Percentiles rank a stretch among this genome's conserved stretches.
These are phyloP conservation scores for barrel medic (Medicago truncatula) DNA, from an alignment of 306 rosid genomes.

Conservation along the genomic window DNA sequence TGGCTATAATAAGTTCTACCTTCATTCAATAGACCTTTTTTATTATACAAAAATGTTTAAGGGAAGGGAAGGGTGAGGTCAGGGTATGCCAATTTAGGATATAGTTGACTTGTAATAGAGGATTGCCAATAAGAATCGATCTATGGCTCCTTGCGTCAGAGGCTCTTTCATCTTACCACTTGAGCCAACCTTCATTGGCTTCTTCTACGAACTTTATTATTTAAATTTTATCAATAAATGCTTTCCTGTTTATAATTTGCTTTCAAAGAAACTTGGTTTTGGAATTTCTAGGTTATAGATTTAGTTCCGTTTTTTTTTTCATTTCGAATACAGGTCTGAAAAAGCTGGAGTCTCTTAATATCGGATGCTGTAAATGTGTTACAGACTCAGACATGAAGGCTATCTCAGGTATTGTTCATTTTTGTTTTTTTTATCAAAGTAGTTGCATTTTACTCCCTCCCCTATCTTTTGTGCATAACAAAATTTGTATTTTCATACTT, in stretches of 20 bases:
- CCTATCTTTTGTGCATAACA: not conserved
- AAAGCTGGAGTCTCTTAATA: constrained; percentile 65
- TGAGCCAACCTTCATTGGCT: constrained; percentile 10
- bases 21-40: constrained; percentile 1
- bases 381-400: constrained; percentile 64
- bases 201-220: constrained; percentile 11
- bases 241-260: constrained; percentile 9
- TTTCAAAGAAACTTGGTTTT: constrained; percentile 18
- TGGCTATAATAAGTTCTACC: constrained; percentile 18
- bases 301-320: constrained; percentile 26
- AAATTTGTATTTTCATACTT: not conserved
- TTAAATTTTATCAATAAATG: constrained; percentile 17
- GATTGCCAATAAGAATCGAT: not conserved
- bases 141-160: constrained; percentile 5
- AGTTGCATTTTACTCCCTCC: not conserved
- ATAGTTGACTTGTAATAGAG: constrained; percentile 7
- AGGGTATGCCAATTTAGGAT: constrained; percentile 29
- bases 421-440: not conserved
- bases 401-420: constrained; percentile 59
- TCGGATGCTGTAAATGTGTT: constrained; percentile 69
- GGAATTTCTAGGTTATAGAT: constrained; percentile 11
- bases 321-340: constrained; percentile 53
- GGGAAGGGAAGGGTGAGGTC: constrained; percentile 3
- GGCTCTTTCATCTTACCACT: constrained; percentile 11
- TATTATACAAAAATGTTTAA: not conserved